Conservation (phyloP, 768 basidiomycete genomes). For the Pleurotus djamor region DNA sequence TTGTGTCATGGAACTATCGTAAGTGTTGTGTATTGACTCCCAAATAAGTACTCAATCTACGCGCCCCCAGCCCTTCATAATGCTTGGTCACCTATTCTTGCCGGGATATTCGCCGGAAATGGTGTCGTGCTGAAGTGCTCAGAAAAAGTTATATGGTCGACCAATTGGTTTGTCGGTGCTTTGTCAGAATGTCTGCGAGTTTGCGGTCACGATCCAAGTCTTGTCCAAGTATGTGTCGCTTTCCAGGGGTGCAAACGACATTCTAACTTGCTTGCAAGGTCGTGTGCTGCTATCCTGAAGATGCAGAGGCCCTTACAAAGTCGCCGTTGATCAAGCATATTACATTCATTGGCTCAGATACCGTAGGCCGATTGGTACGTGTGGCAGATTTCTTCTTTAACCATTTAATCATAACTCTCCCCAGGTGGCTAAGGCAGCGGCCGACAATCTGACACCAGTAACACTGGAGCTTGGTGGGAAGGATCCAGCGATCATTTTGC, state of each 20-base stretch:
- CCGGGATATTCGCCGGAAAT: slow-evolving; percentile 89
- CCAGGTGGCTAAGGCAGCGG: slow-evolving; percentile 81
- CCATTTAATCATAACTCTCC: neutral
- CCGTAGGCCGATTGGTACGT: slow-evolving; percentile 67
- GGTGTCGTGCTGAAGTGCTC: slow-evolving; percentile 89
- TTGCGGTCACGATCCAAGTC: slow-evolving; percentile 81
- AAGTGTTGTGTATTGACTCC: slow-evolving; percentile 10
- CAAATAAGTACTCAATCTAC: neutral
- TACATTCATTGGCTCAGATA: slow-evolving; percentile 88
- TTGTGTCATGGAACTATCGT: slow-evolving; percentile 98
- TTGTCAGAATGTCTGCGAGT: slow-evolving; percentile 73
- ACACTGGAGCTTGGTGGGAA: slow-evolving; percentile 95
- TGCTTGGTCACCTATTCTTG: slow-evolving; percentile 90
- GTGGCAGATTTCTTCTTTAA: neutral
- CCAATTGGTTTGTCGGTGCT: slow-evolving; percentile 77
- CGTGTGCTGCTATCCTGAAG: slow-evolving; percentile 86
- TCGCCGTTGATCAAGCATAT: slow-evolving; percentile 87
- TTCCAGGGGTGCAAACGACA: neutral
- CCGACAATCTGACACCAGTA: slow-evolving; percentile 85
- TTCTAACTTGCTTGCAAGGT: slow-evolving; percentile 36
- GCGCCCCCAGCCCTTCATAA: slow-evolving; percentile 82
- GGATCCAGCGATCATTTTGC: slow-evolving; percentile 89
- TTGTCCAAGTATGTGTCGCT: slow-evolving; percentile 69
- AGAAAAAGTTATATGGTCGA: slow-evolving; percentile 91
- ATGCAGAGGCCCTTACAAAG: slow-evolving; percentile 79